Evolutionary conservation across 1,284 basidiomycete species (phyloP), one percentile per base, ranked within the genome.

Genomic region (Trametes sp.): DNA sequence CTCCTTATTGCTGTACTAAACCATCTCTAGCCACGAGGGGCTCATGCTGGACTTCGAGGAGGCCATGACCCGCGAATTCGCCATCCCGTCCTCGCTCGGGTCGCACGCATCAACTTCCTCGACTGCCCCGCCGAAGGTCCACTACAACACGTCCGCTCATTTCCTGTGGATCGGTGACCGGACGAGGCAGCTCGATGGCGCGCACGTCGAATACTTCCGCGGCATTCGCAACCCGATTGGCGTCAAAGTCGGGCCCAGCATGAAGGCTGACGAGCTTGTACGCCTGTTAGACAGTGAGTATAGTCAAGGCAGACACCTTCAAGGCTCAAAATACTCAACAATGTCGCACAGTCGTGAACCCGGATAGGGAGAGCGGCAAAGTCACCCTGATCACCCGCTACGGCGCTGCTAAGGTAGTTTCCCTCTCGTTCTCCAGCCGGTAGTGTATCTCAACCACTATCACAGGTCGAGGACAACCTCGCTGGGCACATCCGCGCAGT

Each of bases 141-240:
- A 83, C 72, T 96, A 95, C 77, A 94, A 95, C 72, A 91, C 93
- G 9, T 94, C 94, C 7, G 93, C 94, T 6, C 96, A 98, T 75
- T 97, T 97, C 77, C 79, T 98, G 62, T 99, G 97, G 97, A 93
- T 99, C 58, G 97, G 97, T 0, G 97, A 99, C 78, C 87, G 97
- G 53, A 99, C 97, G n/a, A 82, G 97, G 48, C 94, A 98, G 77
- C 79, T 98, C 3, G 87, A 90, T 63, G 95, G 95, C 19, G 97
- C 96, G 1, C 97, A 99, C 74, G 89, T 98, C 33, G 97, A 98
- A 79, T 97, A 96, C 77, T 96, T 97, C 77, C 82, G 95, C 52
- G 95, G 96, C 4, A 94, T 99, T 62, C 86, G 94, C 52, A 99
- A 99, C 76, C 97, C 97, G 0, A 94, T 99, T 64, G 97, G 97